Evolutionary conservation across 228 moss, liverwort and hornwort genomes (phyloP).

Genomic region (Sphagnum fallax): DNA sequence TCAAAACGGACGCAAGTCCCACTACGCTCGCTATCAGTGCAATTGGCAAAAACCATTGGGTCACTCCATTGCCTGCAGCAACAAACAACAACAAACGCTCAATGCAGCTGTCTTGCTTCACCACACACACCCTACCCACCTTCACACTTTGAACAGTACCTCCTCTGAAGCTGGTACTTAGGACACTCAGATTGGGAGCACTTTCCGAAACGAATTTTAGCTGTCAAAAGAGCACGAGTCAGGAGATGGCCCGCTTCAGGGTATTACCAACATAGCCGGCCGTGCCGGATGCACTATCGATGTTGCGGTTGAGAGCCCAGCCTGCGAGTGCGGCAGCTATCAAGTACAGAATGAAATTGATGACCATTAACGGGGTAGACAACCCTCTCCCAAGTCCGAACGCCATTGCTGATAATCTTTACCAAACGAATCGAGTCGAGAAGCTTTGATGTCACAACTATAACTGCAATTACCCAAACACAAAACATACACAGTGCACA

Average conservation of each 20-base stretch:
- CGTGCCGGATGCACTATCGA: constrained; percentile 7
- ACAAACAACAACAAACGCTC: too few species aligned
- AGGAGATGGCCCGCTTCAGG: background rate
- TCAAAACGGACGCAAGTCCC: constrained; percentile 5
- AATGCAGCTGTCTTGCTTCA: too few species aligned
- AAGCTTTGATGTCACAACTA: too few species aligned
- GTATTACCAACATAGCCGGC: constrained; percentile 26
- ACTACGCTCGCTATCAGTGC: constrained; percentile 8
- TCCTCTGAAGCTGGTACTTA: background rate
- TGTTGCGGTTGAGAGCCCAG: constrained; percentile 10
- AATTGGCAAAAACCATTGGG: background rate
- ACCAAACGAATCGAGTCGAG: too few species aligned
- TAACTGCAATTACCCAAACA: too few species aligned
- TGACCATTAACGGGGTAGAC: constrained; percentile 7
- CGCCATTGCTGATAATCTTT: constrained; percentile 7
- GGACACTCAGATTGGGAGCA: background rate
- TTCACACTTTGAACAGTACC: background rate
- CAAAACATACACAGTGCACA: too few species aligned
- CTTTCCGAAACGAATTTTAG: background rate
- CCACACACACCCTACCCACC: background rate
- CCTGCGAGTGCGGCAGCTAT: constrained; percentile 15
- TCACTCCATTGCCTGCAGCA: constrained; percentile 6
- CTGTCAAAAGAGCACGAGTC: background rate
- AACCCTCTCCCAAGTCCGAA: constrained; percentile 4
- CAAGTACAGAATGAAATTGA: constrained; percentile 10